These are phyloP conservation scores for Teunomyces panamensis DNA, from an alignment of 805 yeast genomes.

Conservation along the genomic window DNA sequence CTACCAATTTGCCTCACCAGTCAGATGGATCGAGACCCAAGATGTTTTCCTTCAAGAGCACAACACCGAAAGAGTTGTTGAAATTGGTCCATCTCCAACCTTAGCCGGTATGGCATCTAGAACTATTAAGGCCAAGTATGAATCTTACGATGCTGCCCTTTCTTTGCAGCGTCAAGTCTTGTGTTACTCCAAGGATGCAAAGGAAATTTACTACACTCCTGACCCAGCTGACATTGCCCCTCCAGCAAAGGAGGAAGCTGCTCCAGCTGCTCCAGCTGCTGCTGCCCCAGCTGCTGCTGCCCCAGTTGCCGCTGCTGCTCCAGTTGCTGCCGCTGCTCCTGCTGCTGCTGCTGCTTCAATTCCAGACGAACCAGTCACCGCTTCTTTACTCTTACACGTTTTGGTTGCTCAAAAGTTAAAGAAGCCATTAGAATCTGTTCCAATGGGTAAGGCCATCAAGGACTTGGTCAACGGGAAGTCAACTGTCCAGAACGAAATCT, in stretches of 20 bases:
- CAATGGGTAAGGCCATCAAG: constrained; percentile 90
- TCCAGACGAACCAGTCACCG: constrained; percentile 88
- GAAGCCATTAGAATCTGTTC: constrained; percentile 81
- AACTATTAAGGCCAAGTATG: constrained; percentile 92
- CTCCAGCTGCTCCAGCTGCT: constrained; percentile 15
- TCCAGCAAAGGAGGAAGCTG: constrained; percentile 17
- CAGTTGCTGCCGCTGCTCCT: constrained; percentile 64
- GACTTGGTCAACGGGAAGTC: constrained; percentile 98
- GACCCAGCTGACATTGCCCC: constrained; percentile 60
- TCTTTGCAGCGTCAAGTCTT: constrained; percentile 91
- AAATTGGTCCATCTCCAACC: constrained; percentile 98
- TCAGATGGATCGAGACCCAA: constrained; percentile 99
- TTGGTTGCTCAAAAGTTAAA: constrained; percentile 94
- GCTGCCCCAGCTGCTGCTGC: constrained; percentile 46
- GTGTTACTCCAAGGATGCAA: constrained; percentile 93
- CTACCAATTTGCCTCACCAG: constrained; percentile 98
- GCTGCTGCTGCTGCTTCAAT: constrained; percentile 80
- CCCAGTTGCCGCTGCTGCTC: constrained; percentile 54
- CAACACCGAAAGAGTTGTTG: constrained; percentile 96
- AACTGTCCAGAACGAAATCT: constrained; percentile 95
- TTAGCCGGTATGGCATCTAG: constrained; percentile 98
- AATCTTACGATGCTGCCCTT: constrained; percentile 96
- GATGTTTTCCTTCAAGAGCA: constrained; percentile 92
- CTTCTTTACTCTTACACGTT: constrained; percentile 77
- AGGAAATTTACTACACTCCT: constrained; percentile 92